Evolutionary conservation across 2,329 filamentous ascomycete species (phyloP).

Genomic region (Lecanoromycetidae sp.): DNA sequence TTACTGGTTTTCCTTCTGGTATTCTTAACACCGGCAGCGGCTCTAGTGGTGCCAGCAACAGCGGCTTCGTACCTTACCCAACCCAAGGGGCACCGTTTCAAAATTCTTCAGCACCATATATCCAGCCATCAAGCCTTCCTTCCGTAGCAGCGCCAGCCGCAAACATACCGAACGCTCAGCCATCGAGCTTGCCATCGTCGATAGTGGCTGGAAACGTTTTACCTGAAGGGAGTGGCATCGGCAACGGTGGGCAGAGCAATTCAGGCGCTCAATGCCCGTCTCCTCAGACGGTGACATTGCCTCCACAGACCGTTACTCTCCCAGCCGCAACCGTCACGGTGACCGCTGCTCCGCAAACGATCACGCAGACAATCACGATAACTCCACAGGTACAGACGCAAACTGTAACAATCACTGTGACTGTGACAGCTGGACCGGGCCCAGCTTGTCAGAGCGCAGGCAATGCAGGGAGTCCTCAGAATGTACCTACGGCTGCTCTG

Average conservation of each 20-base stretch:
- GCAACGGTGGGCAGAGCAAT: neutral
- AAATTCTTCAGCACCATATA: constrained; percentile 5
- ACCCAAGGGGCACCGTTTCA: constrained; percentile 11
- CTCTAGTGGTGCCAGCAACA: neutral
- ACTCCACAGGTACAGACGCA: constrained; percentile 5
- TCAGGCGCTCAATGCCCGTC: constrained; percentile 1
- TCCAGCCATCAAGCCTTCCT: neutral
- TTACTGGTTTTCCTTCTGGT: neutral
- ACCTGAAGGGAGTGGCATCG: neutral
- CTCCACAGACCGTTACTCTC: constrained; percentile 10
- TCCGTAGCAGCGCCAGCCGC: neutral
- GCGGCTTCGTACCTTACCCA: constrained; percentile 2
- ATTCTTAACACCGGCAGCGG: neutral
- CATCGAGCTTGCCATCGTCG: neutral
- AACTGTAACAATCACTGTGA: constrained; percentile 6
- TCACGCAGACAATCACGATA: neutral
- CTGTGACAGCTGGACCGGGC: constrained; percentile 4
- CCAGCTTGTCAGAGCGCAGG: neutral
- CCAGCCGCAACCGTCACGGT: constrained; percentile 7
- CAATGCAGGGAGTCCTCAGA: constrained; percentile 1
- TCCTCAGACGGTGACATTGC: constrained; percentile 7
- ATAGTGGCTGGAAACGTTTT: neutral
- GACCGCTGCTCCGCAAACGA: neutral
- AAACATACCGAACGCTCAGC: neutral
- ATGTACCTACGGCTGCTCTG: neutral